These are phyloP conservation scores for Lolium multiflorum DNA, from an alignment of 176 grass and related monocot genomes.

Conservation along the genomic window DNA sequence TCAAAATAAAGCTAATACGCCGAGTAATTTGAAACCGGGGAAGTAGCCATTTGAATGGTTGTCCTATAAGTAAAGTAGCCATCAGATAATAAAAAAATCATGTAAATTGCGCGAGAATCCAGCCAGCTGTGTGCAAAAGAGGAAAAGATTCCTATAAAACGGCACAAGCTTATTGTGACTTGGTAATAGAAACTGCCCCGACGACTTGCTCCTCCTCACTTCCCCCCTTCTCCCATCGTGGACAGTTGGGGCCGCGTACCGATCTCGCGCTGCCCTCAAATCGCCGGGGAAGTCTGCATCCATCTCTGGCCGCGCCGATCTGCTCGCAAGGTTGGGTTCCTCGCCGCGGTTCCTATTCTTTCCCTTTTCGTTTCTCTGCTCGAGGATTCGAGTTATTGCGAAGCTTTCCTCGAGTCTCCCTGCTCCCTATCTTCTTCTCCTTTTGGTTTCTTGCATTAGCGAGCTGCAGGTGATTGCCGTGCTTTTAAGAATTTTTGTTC, in stretches of 20 bases:
- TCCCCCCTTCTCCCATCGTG: neutral
- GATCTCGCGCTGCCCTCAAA: slow-evolving; percentile 33
- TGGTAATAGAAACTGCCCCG: slow-evolving; percentile 35
- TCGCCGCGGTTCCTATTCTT: neutral
- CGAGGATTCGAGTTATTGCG: slow-evolving; percentile 27
- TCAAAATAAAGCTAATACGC: too few relatives aligned
- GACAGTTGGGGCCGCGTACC: slow-evolving; percentile 31
- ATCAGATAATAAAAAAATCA: neutral
- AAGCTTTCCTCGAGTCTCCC: neutral
- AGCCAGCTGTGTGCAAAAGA: slow-evolving; percentile 4
- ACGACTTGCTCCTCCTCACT: slow-evolving; percentile 43
- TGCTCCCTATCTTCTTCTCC: neutral
- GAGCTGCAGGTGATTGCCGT: neutral
- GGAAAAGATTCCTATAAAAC: slow-evolving; percentile 34
- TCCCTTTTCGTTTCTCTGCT: neutral
- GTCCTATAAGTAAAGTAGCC: neutral
- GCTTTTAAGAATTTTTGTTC: neutral
- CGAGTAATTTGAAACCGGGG: too few relatives aligned
- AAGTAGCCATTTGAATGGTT: too few relatives aligned
- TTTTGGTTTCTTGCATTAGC: neutral
- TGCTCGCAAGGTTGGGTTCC: slow-evolving; percentile 12
- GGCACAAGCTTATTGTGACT: slow-evolving; percentile 21
- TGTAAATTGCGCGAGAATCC: slow-evolving; percentile 31
- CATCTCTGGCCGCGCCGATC: neutral
- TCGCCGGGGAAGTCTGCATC: neutral